phyloP scores from a whole-genome alignment of 192 early-diverging fungal species.

The Backusella psychrophila region DNA sequence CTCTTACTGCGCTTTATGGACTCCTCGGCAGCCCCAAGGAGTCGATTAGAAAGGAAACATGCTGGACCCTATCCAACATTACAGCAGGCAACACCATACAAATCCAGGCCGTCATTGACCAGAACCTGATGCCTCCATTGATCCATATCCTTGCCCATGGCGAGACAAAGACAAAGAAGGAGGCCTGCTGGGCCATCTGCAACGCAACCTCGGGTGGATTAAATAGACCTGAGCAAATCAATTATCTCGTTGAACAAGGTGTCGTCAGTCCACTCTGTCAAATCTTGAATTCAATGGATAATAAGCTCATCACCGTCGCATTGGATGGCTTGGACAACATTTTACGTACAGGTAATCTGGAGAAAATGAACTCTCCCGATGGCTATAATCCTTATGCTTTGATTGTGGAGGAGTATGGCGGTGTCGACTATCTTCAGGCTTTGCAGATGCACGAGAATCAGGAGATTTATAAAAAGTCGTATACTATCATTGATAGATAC shows the following conservation, averaged over 20 bases:
- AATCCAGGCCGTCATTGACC: slow-evolving; percentile 40
- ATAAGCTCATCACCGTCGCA: slow-evolving; percentile 24
- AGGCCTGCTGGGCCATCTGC: slow-evolving; percentile 45
- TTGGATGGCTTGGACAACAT: slow-evolving; percentile 40
- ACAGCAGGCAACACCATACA: slow-evolving; percentile 36
- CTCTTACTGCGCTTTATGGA: slow-evolving; percentile 42
- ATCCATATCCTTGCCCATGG: slow-evolving; percentile 23
- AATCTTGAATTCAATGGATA: slow-evolving; percentile 31
- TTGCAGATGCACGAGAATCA: slow-evolving; percentile 40
- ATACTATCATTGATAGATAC: slow-evolving; percentile 39
- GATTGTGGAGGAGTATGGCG: slow-evolving; percentile 40
- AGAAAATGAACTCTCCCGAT: slow-evolving; percentile 4
- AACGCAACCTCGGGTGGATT: slow-evolving; percentile 27
- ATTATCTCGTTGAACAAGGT: slow-evolving; percentile 30
- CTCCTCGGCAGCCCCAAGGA: slow-evolving; percentile 39
- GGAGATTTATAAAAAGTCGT: slow-evolving; percentile 38
- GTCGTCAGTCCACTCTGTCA: slow-evolving; percentile 40
- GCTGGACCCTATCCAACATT: slow-evolving; percentile 49
- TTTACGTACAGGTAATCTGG: slow-evolving; percentile 32
- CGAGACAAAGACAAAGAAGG: slow-evolving; percentile 36
- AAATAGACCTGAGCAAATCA: slow-evolving; percentile 26
- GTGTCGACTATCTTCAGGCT: slow-evolving; percentile 34
- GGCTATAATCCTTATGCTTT: slow-evolving; percentile 30
- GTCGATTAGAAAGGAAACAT: slow-evolving; percentile 38
- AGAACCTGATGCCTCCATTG: slow-evolving; percentile 28